Percentiles rank a stretch among this genome's conserved stretches.
Evolutionary conservation across 1,284 basidiomycete genomes (phyloP).

Genomic region (Neonothopanus nambi): DNA sequence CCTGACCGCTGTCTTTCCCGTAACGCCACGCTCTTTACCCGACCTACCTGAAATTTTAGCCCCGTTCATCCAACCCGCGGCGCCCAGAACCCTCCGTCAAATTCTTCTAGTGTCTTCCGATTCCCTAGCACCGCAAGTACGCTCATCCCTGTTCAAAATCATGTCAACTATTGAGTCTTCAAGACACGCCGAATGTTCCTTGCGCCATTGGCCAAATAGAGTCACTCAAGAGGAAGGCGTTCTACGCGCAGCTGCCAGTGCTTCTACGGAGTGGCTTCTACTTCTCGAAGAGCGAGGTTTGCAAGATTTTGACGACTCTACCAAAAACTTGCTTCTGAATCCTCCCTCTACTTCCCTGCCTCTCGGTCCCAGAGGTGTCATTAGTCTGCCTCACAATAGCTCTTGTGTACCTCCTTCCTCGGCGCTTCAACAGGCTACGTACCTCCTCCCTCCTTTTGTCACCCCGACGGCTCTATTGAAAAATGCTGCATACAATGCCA

Average conservation of each 20-base stretch:
- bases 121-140: conserved; percentile 33
- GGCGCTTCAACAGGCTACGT: conserved; percentile 38
- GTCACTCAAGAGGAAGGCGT: conserved; percentile 29
- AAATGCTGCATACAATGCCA: conserved; percentile 18
- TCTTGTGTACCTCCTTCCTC: conserved; percentile 31
- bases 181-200: conserved; percentile 42
- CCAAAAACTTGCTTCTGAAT: conserved; percentile 36
- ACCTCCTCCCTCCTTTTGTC: conserved; percentile 60
- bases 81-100: conserved; percentile 38
- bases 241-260: conserved; percentile 35
- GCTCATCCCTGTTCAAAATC: conserved; percentile 29
- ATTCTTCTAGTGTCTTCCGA: conserved; percentile 51
- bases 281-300: conserved; percentile 50
- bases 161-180: conserved; percentile 23
- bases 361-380: conserved; percentile 45
- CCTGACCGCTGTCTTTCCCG: conserved; percentile 48
- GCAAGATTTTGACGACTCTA: conserved; percentile 26
- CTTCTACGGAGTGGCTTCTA: conserved; percentile 50
- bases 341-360: conserved; percentile 38
- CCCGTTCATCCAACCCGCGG: conserved; percentile 13
- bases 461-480: conserved; percentile 35
- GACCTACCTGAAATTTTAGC: conserved; percentile 34
- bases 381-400: conserved; percentile 22
- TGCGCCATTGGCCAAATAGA: conserved; percentile 38
- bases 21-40: conserved; percentile 37